A percentile compares a stretch with the other conserved stretches of the same genome.
Evolutionary conservation across 208 protist genomes (phyloP).

Genomic region (Leishmania aethiopica): DNA sequence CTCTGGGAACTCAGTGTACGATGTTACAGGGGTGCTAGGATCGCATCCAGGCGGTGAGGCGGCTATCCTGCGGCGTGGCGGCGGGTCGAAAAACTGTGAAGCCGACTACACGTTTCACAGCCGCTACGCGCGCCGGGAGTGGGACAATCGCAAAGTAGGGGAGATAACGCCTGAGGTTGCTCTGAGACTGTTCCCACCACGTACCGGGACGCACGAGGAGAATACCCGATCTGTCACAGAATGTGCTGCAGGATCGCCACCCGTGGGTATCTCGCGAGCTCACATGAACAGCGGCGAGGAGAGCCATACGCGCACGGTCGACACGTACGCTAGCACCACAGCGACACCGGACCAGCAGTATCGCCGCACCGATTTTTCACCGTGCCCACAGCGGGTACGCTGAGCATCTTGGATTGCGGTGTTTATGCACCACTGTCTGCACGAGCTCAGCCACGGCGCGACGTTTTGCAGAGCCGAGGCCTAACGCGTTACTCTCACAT

Average conservation of each 20-base stretch:
- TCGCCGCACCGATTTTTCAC: neutral
- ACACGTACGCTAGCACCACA: constrained; percentile 23
- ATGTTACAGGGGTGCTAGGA: constrained; percentile 65
- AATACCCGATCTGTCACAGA: neutral
- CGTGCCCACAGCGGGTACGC: constrained; percentile 11
- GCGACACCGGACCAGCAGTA: constrained; percentile 12
- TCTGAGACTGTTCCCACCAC: constrained; percentile 27
- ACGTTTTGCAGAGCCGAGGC: neutral
- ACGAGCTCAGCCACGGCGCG: neutral
- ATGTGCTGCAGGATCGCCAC: neutral
- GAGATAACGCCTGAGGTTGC: constrained; percentile 43
- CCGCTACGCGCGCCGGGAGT: constrained; percentile 51
- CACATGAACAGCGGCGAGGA: constrained; percentile 20
- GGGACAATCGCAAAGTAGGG: constrained; percentile 62
- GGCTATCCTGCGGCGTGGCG: constrained; percentile 66
- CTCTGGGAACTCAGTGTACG: constrained; percentile 78
- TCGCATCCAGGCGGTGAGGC: constrained; percentile 71
- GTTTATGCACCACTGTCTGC: neutral
- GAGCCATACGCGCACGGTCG: constrained; percentile 33
- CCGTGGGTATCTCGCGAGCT: constrained; percentile 2
- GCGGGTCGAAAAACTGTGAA: constrained; percentile 65
- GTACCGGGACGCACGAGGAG: neutral
- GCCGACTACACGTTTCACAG: constrained; percentile 76
- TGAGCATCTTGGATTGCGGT: neutral
- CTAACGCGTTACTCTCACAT: neutral